These are phyloP conservation scores for Phytophthora pseudosyringae DNA, from an alignment of 352 stramenopile genomes.

Conservation along the genomic window DNA sequence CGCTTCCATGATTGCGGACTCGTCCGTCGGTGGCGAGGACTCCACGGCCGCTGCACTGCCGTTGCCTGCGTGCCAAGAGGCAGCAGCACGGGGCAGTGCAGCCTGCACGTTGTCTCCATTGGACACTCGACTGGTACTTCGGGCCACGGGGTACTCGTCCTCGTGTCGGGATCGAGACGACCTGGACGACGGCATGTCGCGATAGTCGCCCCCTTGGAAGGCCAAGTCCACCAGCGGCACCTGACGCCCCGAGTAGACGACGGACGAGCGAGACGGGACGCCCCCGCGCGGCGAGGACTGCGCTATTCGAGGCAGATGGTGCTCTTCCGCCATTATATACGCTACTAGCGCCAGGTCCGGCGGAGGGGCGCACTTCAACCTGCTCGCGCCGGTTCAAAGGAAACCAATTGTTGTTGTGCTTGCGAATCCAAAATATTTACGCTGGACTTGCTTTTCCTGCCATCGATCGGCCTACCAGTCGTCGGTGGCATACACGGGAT, in stretches of 20 bases:
- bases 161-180: slow-evolving; percentile 31
- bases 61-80: slow-evolving; percentile 47
- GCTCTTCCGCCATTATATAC: slow-evolving; percentile 31
- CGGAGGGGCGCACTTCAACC: slow-evolving; percentile 29
- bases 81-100: slow-evolving; percentile 28
- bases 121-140: slow-evolving; percentile 29
- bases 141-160: slow-evolving; percentile 24
- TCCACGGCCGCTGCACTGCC: slow-evolving; percentile 31
- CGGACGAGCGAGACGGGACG: slow-evolving; percentile 25
- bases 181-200: slow-evolving; percentile 21
- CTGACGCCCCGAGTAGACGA: slow-evolving; percentile 33
- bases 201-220: slow-evolving; percentile 31
- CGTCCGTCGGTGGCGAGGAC: slow-evolving; percentile 35
- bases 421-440: slow-evolving; percentile 9
- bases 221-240: slow-evolving; percentile 43
- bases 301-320: slow-evolving; percentile 28
- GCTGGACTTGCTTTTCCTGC: neutral
- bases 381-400: slow-evolving; percentile 4
- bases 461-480: neutral
- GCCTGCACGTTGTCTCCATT: slow-evolving; percentile 16
- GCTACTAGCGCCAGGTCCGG: no score
- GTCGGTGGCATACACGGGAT: neutral
- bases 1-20: slow-evolving; percentile 62
- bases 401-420: slow-evolving; percentile 14
- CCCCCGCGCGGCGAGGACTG: slow-evolving; percentile 27